Conservation (phyloP, 441 rosid genomes). For the Metrosideros polymorpha region DNA sequence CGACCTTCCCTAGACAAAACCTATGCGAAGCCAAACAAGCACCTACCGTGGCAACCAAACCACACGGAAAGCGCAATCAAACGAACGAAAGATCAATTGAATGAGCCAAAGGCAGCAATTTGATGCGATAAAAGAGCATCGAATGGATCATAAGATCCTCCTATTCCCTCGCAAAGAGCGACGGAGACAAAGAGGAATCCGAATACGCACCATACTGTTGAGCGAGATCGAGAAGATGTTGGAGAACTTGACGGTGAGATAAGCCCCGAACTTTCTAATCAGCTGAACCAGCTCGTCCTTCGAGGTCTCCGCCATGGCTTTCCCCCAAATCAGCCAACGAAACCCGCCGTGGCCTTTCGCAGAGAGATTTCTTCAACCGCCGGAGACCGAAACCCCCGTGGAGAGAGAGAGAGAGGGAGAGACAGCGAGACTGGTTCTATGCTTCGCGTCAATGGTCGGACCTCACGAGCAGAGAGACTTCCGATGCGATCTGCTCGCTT, state of each 20-base stretch:
- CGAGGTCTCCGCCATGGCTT: constrained; percentile 63
- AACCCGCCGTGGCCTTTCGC: neutral
- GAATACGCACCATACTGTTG: constrained; percentile 48
- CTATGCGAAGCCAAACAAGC: neutral
- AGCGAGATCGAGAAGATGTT: constrained; percentile 55
- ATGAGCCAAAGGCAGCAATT: neutral
- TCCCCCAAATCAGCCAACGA: neutral
- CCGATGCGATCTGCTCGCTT: neutral
- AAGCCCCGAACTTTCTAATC: constrained; percentile 80
- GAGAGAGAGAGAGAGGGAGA: neutral
- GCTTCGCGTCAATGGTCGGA: neutral
- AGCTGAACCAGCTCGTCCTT: constrained; percentile 70
- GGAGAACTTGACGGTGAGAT: constrained; percentile 70
- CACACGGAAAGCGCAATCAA: neutral
- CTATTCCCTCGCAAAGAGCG: neutral
- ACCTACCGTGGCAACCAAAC: neutral
- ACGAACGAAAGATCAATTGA: neutral
- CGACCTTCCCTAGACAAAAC: neutral
- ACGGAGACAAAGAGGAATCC: constrained; percentile 3
- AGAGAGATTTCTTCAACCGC: neutral
- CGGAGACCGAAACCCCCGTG: neutral
- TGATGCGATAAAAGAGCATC: neutral
- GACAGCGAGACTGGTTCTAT: neutral
- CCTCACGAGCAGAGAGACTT: neutral
- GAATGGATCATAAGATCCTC: neutral